Base-by-base conservation (phyloP, 164 flowering plant species). In the Vitis labrusca region DNA sequence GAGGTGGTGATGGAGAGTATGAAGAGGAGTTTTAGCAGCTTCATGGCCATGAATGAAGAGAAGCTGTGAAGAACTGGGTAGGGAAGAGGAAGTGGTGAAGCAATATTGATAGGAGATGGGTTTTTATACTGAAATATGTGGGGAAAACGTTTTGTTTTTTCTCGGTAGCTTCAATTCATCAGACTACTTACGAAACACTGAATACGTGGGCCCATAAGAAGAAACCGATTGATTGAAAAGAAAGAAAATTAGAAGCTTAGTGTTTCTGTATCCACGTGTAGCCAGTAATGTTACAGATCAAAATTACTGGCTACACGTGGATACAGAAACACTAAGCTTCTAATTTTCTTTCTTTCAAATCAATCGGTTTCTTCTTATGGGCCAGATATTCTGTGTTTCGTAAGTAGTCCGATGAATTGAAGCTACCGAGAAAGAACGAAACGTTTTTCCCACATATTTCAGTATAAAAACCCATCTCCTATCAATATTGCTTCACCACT, bases 161-260 rank as follows among this genome's bases (percentile, higher is more conserved):
- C 6, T 51, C 13, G 37, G 29, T 50, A 59, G 59, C 51, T 54
- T 59, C 12, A 59, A 64, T 73, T 66, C 66, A 27, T 54, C 14
- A 23, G 56, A 61, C 66, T 66, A 17, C 62, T 67, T 53, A 48
- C 15, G 59, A 23, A 23, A 23, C 62, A 73, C 62, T 66, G 12
- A 48, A 71, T 49, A 27, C 63, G 13, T 44, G 1, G 44, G 44
- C 44, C 44, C 19, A 53, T 64, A 5, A 2, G 14, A 17, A 61
- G 55, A 47, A 60, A 47, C 60, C 57, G 10, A 14, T 72, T 72
- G 65, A 17, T 65, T 66, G 32, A 3, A 51, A 59, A 27, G 44
- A 15, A 51, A 72, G 70, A 49, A 65, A 72, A 65, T 69, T 50
- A 44, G 61, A 23, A 23, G 32, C 10, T 17, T 16, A 17, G 12